Base-by-base conservation (phyloP, 495 filamentous ascomycete species). In the Xylaria nigripes region DNA sequence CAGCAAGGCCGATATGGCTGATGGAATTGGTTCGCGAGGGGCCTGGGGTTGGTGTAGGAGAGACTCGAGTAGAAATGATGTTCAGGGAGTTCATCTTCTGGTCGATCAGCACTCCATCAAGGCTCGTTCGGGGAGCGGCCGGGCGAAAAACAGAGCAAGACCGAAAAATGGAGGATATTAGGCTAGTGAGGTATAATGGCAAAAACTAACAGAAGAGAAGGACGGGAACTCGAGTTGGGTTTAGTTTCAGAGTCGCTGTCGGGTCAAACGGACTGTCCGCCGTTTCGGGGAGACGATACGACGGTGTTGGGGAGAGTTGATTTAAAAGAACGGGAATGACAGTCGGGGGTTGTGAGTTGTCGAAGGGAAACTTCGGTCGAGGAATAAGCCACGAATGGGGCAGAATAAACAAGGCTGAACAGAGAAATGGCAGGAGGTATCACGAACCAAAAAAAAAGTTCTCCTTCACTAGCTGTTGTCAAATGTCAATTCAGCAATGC, bases 71-170 rank as follows among this genome's bases (percentile, higher is more conserved):
- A 59, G 89, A 94, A 69, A 98, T 79, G 69, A 96, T 87, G 72
- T 95, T 95, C 76, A 97, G 74, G 64, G 92, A 95, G 85, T 97
- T 96, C 92, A 98, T 98, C 75, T 84, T 90, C 74, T 54, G 54
- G 51, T 60, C 41, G 50, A 59, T 54, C 54, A 62, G 61, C 66
- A 68, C 74, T 77, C 75, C 80, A 85, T 82, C 71, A 71, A 72
- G 64, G 48, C 59, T 50, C 59, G 56, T 60, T 54, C 21, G 44
- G 32, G 55, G 51, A n/a, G 47, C 61, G 53, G 56, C 54, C 57
- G 23, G 30, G 54, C 19, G 45, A 22, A n/a, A 36, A 19, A 45
- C 19, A 61, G 52, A 54, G 60, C 56, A 48, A 60, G 51, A n/a
- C 54, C 38, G 18, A 4, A 29, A 52, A 45, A 24, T 15, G 19